Evolutionary conservation across 768 basidiomycete species (phyloP).

Genomic region (Strobilomyces dryophilus): DNA sequence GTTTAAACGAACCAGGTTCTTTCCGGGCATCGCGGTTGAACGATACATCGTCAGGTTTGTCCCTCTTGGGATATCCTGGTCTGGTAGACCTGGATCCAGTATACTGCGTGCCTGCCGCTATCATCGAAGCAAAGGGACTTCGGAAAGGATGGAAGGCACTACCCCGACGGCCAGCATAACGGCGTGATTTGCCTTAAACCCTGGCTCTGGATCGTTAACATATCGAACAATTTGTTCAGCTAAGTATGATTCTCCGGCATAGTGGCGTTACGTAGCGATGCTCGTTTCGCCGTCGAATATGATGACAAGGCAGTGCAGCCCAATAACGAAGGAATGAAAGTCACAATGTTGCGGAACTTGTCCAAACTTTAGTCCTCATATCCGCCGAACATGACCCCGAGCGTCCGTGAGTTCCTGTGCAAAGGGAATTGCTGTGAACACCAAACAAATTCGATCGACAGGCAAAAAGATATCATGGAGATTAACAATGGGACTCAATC

Average conservation of each 20-base stretch:
- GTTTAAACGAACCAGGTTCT: not conserved
- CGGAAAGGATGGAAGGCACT: constrained; percentile 43
- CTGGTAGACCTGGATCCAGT: constrained; percentile 88
- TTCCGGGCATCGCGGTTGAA: not conserved
- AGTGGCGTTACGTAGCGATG: not conserved
- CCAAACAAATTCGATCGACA: not conserved
- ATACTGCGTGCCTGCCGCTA: constrained; percentile 86
- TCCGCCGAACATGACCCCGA: not conserved
- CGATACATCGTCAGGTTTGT: constrained; percentile 51
- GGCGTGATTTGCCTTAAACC: constrained; percentile 1
- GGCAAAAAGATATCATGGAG: not conserved
- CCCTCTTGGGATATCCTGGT: constrained; percentile 82
- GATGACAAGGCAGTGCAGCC: constrained; percentile 8
- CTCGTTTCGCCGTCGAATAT: constrained; percentile 1
- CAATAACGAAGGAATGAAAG: constrained; percentile 17
- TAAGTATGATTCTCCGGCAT: not conserved
- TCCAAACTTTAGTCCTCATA: not conserved
- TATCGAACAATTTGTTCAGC: constrained; percentile 5
- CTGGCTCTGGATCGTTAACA: not conserved
- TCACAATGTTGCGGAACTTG: not conserved
- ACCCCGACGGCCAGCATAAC: constrained; percentile 23
- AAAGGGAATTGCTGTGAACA: constrained; percentile 5
- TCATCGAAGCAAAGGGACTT: constrained; percentile 70
- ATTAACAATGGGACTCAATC: constrained; percentile 4
- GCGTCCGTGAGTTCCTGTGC: constrained; percentile 12